Conservation (phyloP, 768 basidiomycete species). For the Thelephora ganbajun region DNA sequence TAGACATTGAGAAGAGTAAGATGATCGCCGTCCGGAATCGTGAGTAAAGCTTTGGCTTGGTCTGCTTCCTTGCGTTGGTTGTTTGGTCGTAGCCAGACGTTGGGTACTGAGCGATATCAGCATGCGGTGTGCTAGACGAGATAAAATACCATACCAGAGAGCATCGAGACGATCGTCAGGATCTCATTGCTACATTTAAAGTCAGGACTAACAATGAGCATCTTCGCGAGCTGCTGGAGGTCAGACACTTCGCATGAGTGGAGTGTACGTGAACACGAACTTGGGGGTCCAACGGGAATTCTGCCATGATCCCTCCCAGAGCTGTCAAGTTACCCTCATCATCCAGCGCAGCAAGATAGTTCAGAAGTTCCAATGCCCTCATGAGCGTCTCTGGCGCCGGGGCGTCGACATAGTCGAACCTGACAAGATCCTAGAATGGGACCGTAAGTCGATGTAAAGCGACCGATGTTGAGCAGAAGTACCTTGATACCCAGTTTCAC, state of each 20-base stretch:
- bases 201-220: slow-evolving; percentile 82
- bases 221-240: slow-evolving; percentile 55
- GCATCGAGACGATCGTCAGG: slow-evolving; percentile 83
- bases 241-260: not conserved
- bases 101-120: slow-evolving; percentile 44
- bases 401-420: slow-evolving; percentile 18
- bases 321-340: slow-evolving; percentile 82
- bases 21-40: slow-evolving; percentile 87
- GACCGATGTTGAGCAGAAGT: not conserved
- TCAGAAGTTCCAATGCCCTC: slow-evolving; percentile 87
- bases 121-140: not conserved
- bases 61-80: slow-evolving; percentile 81
- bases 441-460: slow-evolving; percentile 80
- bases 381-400: slow-evolving; percentile 61
- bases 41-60: slow-evolving; percentile 70
- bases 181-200: slow-evolving; percentile 92
- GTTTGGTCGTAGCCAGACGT: slow-evolving; percentile 78
- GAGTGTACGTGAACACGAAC: slow-evolving; percentile 20
- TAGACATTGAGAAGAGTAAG: slow-evolving; percentile 85
- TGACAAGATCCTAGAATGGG: slow-evolving; percentile 35
- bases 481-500: slow-evolving; percentile 86
- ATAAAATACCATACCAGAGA: slow-evolving; percentile 46
- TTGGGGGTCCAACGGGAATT: slow-evolving; percentile 92
- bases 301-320: slow-evolving; percentile 81
- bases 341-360: slow-evolving; percentile 79